Percentiles rank a stretch among this genome's conserved stretches.
Conservation (phyloP, 1,284 basidiomycete species). For the Sanguinoderma infundibulare region DNA sequence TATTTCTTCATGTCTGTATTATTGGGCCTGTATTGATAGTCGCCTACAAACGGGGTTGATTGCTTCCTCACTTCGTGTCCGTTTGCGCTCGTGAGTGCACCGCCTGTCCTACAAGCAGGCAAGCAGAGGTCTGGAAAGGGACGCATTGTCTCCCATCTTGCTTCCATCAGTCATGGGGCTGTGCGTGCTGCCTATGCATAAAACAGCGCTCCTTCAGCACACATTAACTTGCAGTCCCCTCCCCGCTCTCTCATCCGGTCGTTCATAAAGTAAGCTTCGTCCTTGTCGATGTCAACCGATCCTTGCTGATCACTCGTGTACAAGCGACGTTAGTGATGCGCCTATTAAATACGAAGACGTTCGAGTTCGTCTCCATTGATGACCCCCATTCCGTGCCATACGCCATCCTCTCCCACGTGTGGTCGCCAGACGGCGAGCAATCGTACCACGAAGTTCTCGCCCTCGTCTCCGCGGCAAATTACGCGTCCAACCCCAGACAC, state of each 20-base stretch:
- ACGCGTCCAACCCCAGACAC: not conserved
- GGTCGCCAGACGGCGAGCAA: not conserved
- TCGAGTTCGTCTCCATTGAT: not conserved
- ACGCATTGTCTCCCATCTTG: too few relatives aligned
- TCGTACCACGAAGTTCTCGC: not conserved
- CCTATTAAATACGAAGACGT: not conserved
- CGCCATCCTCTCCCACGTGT: conserved; percentile 1
- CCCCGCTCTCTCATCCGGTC: too few relatives aligned
- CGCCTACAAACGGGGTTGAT: not conserved
- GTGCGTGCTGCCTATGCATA: too few relatives aligned
- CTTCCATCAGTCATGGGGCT: too few relatives aligned
- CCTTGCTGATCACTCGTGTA: not conserved
- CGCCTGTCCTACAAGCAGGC: too few relatives aligned
- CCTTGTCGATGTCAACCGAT: not conserved
- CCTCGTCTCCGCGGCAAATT: not conserved
- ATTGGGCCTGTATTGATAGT: not conserved
- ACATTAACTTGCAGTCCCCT: not conserved
- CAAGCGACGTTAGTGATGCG: not conserved
- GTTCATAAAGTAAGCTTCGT: not conserved
- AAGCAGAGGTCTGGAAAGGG: too few relatives aligned
- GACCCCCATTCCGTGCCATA: not conserved
- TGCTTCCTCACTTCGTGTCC: not conserved
- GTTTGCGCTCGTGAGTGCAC: not conserved
- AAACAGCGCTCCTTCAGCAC: not conserved
- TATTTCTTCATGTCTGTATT: not conserved